phyloP scores from a whole-genome alignment of 495 filamentous ascomycete species.

The Achaetomiella virescens region DNA sequence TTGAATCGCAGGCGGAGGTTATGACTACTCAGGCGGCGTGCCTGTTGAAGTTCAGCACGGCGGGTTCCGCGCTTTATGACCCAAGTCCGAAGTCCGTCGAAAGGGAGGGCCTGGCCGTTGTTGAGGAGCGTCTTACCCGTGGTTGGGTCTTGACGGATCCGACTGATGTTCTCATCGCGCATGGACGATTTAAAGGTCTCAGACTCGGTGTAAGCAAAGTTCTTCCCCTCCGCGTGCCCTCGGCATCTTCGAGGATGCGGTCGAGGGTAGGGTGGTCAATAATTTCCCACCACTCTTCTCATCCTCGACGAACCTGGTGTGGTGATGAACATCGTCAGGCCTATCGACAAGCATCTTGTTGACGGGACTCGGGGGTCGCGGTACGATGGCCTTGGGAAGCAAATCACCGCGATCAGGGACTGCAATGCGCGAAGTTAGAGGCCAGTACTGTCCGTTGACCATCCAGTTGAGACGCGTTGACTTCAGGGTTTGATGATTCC shows the following conservation, averaged over 20 bases:
- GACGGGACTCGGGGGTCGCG: conserved; percentile 5
- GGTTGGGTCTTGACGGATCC: conserved; percentile 4
- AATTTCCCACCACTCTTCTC: conserved; percentile 1
- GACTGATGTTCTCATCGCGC: background rate
- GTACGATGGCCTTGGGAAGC: conserved; percentile 6
- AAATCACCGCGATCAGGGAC: conserved; percentile 5
- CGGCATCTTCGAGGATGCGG: background rate
- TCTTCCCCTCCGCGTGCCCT: background rate
- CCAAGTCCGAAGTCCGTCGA: conserved; percentile 5
- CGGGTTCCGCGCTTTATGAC: conserved; percentile 32
- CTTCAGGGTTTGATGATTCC: conserved; percentile 8
- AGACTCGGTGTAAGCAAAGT: conserved; percentile 12
- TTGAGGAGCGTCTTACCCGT: conserved; percentile 12
- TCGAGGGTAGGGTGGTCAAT: background rate
- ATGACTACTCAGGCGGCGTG: conserved; percentile 25
- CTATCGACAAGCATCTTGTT: conserved; percentile 14
- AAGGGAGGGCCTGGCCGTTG: conserved; percentile 1
- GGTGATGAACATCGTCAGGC: background rate
- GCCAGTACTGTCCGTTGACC: conserved; percentile 12
- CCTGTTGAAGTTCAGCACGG: conserved; percentile 36
- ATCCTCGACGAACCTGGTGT: conserved; percentile 1
- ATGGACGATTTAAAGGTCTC: conserved; percentile 7
- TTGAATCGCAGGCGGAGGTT: conserved; percentile 20
- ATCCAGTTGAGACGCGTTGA: conserved; percentile 22
- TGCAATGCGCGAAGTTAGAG: conserved; percentile 2